phyloP scores from a whole-genome alignment of 176 grass and related monocot species.

The Ensete ventricosum region DNA sequence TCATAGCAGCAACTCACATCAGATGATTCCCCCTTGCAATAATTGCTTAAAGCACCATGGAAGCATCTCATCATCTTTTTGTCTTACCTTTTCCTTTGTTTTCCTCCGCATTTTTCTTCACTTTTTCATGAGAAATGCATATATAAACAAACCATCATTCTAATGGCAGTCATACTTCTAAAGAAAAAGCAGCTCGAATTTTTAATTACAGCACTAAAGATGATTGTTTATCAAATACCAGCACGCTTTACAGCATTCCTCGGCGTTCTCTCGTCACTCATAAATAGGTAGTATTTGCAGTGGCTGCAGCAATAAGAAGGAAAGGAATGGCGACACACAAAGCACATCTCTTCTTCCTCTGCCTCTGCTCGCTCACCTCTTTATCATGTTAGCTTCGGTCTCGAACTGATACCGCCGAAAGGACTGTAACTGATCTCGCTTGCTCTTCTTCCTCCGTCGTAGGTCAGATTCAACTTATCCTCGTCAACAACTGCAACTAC shows the following conservation, averaged over 20 bases:
- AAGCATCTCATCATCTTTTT: constrained; percentile 10
- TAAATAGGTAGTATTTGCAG: background rate
- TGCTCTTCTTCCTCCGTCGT: too few relatives aligned
- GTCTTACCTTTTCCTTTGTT: background rate
- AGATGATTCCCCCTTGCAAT: too few relatives aligned
- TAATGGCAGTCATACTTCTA: background rate
- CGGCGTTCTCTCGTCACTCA: background rate
- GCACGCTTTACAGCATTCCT: background rate
- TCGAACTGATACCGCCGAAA: too few relatives aligned
- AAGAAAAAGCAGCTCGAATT: background rate
- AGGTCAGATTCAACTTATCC: constrained; percentile 57
- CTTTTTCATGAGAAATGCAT: too few relatives aligned
- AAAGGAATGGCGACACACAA: background rate
- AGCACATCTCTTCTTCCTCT: background rate
- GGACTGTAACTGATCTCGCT: background rate
- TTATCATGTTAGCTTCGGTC: constrained; percentile 1
- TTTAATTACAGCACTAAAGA: background rate
- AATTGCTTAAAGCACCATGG: background rate
- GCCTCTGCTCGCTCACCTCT: background rate
- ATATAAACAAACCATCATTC: background rate
- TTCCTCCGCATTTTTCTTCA: background rate
- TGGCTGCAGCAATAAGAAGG: background rate
- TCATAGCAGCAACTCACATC: too few relatives aligned
- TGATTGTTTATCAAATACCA: background rate
- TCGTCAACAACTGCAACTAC: constrained; percentile 86